Percentiles rank a stretch among this genome's conserved stretches.
Evolutionary conservation across 2,329 filamentous ascomycete species (phyloP).

Genomic region (Trichoderma sp.): DNA sequence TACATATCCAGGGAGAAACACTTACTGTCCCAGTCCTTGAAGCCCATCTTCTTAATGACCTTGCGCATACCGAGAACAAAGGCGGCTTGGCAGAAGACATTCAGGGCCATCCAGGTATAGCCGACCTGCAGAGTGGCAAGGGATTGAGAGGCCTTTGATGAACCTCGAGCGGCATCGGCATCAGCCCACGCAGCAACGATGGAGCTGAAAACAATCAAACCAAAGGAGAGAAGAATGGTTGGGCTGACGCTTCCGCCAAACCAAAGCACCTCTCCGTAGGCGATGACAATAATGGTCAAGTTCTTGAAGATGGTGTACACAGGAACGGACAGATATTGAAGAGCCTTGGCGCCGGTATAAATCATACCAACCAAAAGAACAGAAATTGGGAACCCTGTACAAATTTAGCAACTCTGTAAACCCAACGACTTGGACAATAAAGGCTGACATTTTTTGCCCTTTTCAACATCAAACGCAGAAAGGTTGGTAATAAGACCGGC

Average conservation of each 20-base stretch:
- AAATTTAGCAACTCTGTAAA: conserved; percentile 31
- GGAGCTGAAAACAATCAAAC: conserved; percentile 94
- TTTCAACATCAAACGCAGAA: conserved; percentile 80
- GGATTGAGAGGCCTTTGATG: conserved; percentile 67
- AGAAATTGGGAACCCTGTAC: conserved; percentile 90
- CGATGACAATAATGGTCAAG: conserved; percentile 96
- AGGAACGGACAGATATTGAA: conserved; percentile 94
- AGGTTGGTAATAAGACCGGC: conserved; percentile 80
- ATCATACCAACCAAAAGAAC: conserved; percentile 98
- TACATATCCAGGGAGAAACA: conserved; percentile 35
- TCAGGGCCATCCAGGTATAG: conserved; percentile 97
- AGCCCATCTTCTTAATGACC: conserved; percentile 99
- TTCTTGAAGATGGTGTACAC: conserved; percentile 99
- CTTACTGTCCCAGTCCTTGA: conserved; percentile 99
- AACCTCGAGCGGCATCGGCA: conserved; percentile 79
- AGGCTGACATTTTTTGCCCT: conserved; percentile 85
- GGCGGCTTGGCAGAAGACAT: conserved; percentile 90
- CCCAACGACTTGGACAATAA: neutral
- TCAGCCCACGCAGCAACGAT: conserved; percentile 97
- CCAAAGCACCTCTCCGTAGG: conserved; percentile 97
- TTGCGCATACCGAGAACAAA: conserved; percentile 95
- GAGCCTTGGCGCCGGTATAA: conserved; percentile 93
- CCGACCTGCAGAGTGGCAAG: conserved; percentile 91
- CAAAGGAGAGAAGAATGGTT: conserved; percentile 89
- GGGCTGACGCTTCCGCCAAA: conserved; percentile 91